Percentiles rank a stretch among this genome's conserved stretches.
Evolutionary conservation across 2,329 filamentous ascomycete genomes (phyloP).

Genomic region (Esteya vermicola): DNA sequence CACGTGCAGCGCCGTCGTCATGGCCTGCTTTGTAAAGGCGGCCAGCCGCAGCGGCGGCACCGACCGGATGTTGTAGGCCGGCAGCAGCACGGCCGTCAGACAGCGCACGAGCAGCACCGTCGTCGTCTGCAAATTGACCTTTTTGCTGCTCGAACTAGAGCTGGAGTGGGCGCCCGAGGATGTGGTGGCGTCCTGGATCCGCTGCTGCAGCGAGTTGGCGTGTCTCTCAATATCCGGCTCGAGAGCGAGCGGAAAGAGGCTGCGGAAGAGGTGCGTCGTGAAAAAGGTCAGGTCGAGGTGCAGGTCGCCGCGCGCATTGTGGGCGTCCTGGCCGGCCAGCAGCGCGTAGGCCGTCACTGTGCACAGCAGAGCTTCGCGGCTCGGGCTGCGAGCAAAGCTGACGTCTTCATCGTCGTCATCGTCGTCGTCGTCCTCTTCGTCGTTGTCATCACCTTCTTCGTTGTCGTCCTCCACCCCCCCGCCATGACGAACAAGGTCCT

Average conservation of each 20-base stretch:
- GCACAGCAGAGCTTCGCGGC: slow-evolving; percentile 80
- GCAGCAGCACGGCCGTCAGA: slow-evolving; percentile 67
- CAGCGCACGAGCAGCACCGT: slow-evolving; percentile 84
- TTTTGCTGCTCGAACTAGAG: slow-evolving; percentile 25
- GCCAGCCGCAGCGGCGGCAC: slow-evolving; percentile 76
- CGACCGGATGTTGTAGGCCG: slow-evolving; percentile 56
- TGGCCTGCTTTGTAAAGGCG: slow-evolving; percentile 83
- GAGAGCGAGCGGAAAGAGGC: slow-evolving; percentile 62
- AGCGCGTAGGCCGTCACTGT: slow-evolving; percentile 95
- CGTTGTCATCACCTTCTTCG: slow-evolving; percentile 26
- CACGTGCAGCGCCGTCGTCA: slow-evolving; percentile 67
- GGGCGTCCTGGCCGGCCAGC: slow-evolving; percentile 82
- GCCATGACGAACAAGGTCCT: slow-evolving; percentile 75
- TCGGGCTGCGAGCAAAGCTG: slow-evolving; percentile 58
- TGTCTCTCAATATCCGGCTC: slow-evolving; percentile 80
- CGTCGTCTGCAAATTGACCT: slow-evolving; percentile 89
- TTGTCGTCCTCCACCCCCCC: slow-evolving; percentile 41
- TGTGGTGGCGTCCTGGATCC: slow-evolving; percentile 46
- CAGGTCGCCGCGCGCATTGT: slow-evolving; percentile 66
- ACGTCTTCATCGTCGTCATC: slow-evolving; percentile 32
- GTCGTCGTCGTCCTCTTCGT: slow-evolving; percentile 30
- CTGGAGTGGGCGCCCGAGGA: slow-evolving; percentile 19
- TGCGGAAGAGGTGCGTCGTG: slow-evolving; percentile 82
- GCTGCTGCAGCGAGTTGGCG: slow-evolving; percentile 55
- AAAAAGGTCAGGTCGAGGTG: slow-evolving; percentile 93